Evolutionary conservation across 2,329 filamentous ascomycete genomes (phyloP), one percentile per base, ranked within the genome.

Genomic region (Diaporthe citriasiana): DNA sequence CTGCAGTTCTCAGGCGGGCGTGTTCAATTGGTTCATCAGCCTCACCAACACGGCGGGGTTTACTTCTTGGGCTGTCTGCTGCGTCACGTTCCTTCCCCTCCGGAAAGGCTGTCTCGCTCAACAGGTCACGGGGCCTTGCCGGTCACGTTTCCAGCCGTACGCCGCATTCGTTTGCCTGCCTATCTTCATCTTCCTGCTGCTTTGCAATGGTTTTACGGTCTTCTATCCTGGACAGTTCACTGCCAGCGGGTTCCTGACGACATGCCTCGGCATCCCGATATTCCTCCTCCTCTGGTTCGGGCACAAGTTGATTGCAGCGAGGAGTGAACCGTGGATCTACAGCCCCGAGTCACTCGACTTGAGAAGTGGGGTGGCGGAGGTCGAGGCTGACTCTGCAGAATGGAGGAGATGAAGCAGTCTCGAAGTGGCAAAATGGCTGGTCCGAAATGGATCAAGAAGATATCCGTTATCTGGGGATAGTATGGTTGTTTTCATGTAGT

Each of bases 121-220:
- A 71, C 83, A 84, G 12, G 81, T 89, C 38, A 72, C 76, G 5
- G 83, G 89, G 7, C 88, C 90, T 0, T 92, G 90, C 77, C 82
- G 82, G 38, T 89, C 86, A n/a, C 79, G 79, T 30, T 77, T 91
- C 7, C 90, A 92, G 77, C 90, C 90, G 0, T 90, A 86, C 75
- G 89, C 88, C 6, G 86, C 90, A 0, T 91, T 84, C 75, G 78
- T 89, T 66, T 85, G 86, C 10, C 25, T 65, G 3, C 55, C 51
- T 0, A 35, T 55, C 9, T 70, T 65, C 47, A 13, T 35, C 17
- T 84, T 92, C 27, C 79, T 87, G 7, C 82, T 84, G 30, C 80
- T 93, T 2, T 86, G 92, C 79, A 93, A 92, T 74, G 92, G 91
- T 1, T 93, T 93, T 79, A 87, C 88, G 50, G 89, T 91, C 4